Evolutionary conservation across 768 basidiomycete genomes (phyloP).

Genomic region (Termitomyces bulborhizus): DNA sequence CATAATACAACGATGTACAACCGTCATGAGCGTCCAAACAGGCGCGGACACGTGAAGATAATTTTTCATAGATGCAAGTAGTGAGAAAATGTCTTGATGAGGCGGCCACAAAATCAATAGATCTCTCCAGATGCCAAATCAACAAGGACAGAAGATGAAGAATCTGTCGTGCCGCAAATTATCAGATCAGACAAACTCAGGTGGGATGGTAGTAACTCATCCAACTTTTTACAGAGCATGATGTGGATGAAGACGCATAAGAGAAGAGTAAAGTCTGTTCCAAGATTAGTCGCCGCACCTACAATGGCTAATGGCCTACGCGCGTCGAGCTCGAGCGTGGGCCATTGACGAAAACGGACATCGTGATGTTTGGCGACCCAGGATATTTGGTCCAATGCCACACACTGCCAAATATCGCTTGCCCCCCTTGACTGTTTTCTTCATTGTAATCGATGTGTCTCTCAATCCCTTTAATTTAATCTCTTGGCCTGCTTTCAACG

Average conservation of each 20-base stretch:
- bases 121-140: neutral
- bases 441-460: neutral
- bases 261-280: neutral
- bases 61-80: neutral
- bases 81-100: neutral
- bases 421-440: neutral
- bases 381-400: neutral
- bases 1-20: neutral
- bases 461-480: neutral
- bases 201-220: neutral
- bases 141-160: slow-evolving; percentile 4
- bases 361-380: slow-evolving; percentile 6
- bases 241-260: neutral
- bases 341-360: slow-evolving; percentile 11
- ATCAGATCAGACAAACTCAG: neutral
- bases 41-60: neutral
- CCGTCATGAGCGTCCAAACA: neutral
- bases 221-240: neutral
- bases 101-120: neutral
- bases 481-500: neutral
- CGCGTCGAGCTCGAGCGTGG: neutral
- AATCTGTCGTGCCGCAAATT: neutral
- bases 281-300: neutral
- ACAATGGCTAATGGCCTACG: neutral
- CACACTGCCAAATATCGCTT: slow-evolving; percentile 1